Percentiles rank a stretch among this genome's conserved stretches.
These are phyloP conservation scores for Striga hermonthica DNA, from an alignment of 305 asterid genomes.

Conservation along the genomic window DNA sequence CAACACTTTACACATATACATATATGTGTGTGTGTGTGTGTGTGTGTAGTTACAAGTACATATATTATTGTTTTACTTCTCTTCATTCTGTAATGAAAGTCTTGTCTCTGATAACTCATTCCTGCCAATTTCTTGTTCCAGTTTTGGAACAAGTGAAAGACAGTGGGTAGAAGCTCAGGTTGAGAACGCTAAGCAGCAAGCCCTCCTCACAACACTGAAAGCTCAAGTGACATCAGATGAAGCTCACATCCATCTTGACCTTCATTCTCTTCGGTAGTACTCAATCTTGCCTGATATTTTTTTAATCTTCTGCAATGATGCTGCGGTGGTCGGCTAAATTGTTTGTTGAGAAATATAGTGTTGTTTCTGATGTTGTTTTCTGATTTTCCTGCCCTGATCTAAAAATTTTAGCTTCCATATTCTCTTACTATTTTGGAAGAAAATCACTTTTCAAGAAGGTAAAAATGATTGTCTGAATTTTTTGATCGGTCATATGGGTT, in stretches of 20 bases:
- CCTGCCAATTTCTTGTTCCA: conserved; percentile 38
- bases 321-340: conserved; percentile 1
- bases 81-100: conserved; percentile 23
- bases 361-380: conserved; percentile 14
- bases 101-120: conserved; percentile 29
- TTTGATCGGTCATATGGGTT: conserved; percentile 25
- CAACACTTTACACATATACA: neutral
- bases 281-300: conserved; percentile 12
- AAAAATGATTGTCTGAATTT: conserved; percentile 19
- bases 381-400: conserved; percentile 21
- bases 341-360: conserved; percentile 25
- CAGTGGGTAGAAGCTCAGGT: conserved; percentile 99
- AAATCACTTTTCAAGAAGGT: conserved; percentile 19
- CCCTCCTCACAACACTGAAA: conserved; percentile 80
- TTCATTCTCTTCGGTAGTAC: conserved; percentile 87
- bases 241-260: conserved; percentile 99
- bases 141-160: conserved; percentile 96
- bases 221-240: conserved; percentile 97
- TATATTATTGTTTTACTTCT: neutral
- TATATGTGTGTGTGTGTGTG: too few relatives aligned
- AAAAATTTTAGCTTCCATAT: conserved; percentile 9
- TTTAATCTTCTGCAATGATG: conserved; percentile 2
- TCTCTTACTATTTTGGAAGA: conserved; percentile 14
- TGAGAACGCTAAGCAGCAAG: conserved; percentile 97
- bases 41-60: too few relatives aligned